Evolutionary conservation across 352 stramenopile species (phyloP).

Genomic region (Pythium volutum): DNA sequence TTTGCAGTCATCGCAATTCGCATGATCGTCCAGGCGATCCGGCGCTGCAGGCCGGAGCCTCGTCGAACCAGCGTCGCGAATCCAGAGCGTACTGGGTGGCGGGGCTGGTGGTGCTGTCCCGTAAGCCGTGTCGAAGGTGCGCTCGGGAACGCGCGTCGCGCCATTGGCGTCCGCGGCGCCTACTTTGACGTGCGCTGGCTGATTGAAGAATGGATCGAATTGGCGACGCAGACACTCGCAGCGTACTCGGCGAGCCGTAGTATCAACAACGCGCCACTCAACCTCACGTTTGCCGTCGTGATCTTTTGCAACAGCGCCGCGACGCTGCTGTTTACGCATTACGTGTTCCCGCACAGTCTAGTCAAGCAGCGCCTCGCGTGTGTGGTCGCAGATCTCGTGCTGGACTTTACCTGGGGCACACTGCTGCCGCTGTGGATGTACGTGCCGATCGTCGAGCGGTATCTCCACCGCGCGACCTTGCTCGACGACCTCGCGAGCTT

Average conservation of each 20-base stretch:
- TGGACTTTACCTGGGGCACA: slow-evolving; percentile 16
- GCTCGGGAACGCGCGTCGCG: not conserved
- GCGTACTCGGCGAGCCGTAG: slow-evolving; percentile 4
- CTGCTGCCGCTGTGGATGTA: slow-evolving; percentile 21
- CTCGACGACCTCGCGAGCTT: not conserved
- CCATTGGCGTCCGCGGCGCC: slow-evolving; percentile 13
- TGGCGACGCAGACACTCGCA: slow-evolving; percentile 3
- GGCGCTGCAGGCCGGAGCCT: no score
- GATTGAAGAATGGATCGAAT: slow-evolving; percentile 4
- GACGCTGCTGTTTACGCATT: not conserved
- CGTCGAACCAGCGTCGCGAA: no score
- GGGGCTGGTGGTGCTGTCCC: not conserved
- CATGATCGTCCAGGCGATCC: not conserved
- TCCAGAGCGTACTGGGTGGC: no score
- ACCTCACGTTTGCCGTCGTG: slow-evolving; percentile 11
- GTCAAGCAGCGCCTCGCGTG: slow-evolving; percentile 4
- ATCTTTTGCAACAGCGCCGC: slow-evolving; percentile 15
- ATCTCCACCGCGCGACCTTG: not conserved
- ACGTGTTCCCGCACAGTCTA: not conserved
- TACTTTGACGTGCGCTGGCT: slow-evolving; percentile 17
- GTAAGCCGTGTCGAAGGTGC: not conserved
- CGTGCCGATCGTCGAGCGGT: slow-evolving; percentile 6
- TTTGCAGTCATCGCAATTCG: not conserved
- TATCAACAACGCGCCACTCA: slow-evolving; percentile 16
- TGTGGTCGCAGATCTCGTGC: slow-evolving; percentile 3